Evolutionary conservation across 768 basidiomycete genomes (phyloP), one percentile per base, ranked within the genome.

Genomic region (Coprinopsis sp.): DNA sequence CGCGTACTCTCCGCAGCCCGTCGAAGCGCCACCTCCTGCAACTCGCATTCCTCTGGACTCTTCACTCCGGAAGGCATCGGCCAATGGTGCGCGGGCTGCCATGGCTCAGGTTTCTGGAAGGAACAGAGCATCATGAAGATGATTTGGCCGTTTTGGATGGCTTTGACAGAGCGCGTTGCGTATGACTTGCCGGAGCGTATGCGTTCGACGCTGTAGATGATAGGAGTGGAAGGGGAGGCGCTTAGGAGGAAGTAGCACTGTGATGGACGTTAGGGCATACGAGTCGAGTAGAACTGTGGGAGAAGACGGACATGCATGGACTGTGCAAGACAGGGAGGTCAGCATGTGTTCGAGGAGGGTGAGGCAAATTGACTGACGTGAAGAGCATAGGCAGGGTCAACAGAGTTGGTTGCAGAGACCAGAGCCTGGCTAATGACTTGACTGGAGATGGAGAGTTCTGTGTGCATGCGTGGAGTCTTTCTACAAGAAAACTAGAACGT

Each of bases 401-500:
- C 86, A 43, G 81, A 80, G 50, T 81, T 83, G 12, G 87, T 89
- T 1, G 90, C 90, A 2, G 87, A 77, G 11, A 89, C 84, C 23
- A 92, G 67, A 4, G 89, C 91, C 58, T 92, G 90, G 29, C 86
- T 89, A 53, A 93, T 90, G 47, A 92, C 90, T 64, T 91, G 88
- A 3, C 77, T 70, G 31, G 29, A n/a, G 31, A 23, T 25, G 52
- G 3, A 46, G 14, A 2, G 6, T 34, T 12, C 12, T 44, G 24
- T 27, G 13, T 6, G 16, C 10, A 4, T n/a, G 12, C 14, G 11
- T 33, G 6, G 7, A 37, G n/a, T 14, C 16, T 27, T 11, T 12
- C 37, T 3, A 43, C 8, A 42, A 18, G n/a, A 24, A 8, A 21
- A 42, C 10, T 16, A 31, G 34, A 29, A 51, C 70, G 52, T 53